Conservation (phyloP, 768 basidiomycete genomes). For the Crucibulum laeve region DNA sequence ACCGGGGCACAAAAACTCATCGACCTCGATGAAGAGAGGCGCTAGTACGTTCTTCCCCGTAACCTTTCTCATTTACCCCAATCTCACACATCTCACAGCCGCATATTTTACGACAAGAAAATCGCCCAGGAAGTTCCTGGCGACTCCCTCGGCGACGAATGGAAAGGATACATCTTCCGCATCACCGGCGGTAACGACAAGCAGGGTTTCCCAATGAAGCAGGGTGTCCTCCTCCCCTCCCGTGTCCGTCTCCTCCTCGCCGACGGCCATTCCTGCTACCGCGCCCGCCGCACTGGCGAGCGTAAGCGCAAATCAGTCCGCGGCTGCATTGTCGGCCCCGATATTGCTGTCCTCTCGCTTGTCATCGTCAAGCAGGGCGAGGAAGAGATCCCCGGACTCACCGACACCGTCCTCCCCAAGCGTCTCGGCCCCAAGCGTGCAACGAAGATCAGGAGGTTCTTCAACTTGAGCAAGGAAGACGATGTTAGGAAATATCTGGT, state of each 20-base stretch:
- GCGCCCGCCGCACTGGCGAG: slow-evolving; percentile 89
- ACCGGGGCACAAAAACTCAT: slow-evolving; percentile 96
- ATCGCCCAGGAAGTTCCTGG: slow-evolving; percentile 93
- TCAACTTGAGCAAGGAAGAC: slow-evolving; percentile 96
- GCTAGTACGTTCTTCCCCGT: slow-evolving; percentile 48
- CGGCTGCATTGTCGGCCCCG: slow-evolving; percentile 95
- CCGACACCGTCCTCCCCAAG: slow-evolving; percentile 92
- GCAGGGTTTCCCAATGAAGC: slow-evolving; percentile 99
- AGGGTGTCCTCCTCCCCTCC: slow-evolving; percentile 92
- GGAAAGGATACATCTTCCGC: slow-evolving; percentile 93
- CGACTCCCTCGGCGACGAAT: slow-evolving; percentile 92
- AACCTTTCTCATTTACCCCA: slow-evolving; percentile 1
- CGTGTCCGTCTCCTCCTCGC: slow-evolving; percentile 91
- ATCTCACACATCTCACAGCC: no score
- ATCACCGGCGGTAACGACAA: slow-evolving; percentile 99
- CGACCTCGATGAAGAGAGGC: slow-evolving; percentile 90
- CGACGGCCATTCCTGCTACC: slow-evolving; percentile 98
- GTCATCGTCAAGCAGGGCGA: slow-evolving; percentile 97
- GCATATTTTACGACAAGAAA: slow-evolving; percentile 96
- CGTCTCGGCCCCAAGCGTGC: no score
- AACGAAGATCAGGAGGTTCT: slow-evolving; percentile 95
- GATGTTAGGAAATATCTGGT: slow-evolving; percentile 98
- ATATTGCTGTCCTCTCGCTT: slow-evolving; percentile 91
- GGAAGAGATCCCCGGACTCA: slow-evolving; percentile 82
- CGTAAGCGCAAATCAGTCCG: slow-evolving; percentile 99